A percentile compares a stretch with the other conserved stretches of the same genome.
Evolutionary conservation across 2,329 filamentous ascomycete genomes (phyloP).

Genomic region (Coniosporium tulheliwenetii): DNA sequence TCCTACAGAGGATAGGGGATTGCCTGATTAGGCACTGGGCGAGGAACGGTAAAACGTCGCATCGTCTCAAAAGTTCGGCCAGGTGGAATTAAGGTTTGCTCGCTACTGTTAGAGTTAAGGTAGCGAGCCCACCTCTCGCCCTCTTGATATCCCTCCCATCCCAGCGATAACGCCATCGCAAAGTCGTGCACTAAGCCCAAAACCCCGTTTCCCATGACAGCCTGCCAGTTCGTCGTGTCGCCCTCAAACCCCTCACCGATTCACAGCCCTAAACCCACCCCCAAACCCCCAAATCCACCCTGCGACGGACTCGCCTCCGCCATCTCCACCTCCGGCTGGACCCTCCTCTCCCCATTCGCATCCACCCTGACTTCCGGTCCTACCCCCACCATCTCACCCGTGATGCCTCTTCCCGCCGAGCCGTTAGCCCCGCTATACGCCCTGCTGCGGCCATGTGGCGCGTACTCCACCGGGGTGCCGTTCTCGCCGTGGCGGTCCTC

Average conservation of each 20-base stretch:
- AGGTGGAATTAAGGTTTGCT: too few species aligned
- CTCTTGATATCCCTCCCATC: too few species aligned
- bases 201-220: too few species aligned
- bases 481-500: neutral
- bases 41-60: too few species aligned
- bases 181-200: too few species aligned
- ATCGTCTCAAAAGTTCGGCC: too few species aligned
- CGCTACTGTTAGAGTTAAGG: too few species aligned
- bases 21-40: too few species aligned
- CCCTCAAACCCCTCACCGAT: conserved; percentile 9
- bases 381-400: conserved; percentile 3
- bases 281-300: conserved; percentile 2
- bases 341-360: conserved; percentile 17
- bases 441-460: neutral
- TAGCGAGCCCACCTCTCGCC: too few species aligned
- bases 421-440: neutral
- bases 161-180: too few species aligned
- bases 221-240: too few species aligned
- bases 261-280: conserved; percentile 20
- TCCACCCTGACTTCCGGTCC: conserved; percentile 9
- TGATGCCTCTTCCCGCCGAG: conserved; percentile 1
- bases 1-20: too few species aligned
- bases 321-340: conserved; percentile 19
- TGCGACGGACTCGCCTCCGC: conserved; percentile 11
- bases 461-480: neutral